Evolutionary conservation across 495 filamentous ascomycete species (phyloP).

Genomic region (Penicillium goetzii): DNA sequence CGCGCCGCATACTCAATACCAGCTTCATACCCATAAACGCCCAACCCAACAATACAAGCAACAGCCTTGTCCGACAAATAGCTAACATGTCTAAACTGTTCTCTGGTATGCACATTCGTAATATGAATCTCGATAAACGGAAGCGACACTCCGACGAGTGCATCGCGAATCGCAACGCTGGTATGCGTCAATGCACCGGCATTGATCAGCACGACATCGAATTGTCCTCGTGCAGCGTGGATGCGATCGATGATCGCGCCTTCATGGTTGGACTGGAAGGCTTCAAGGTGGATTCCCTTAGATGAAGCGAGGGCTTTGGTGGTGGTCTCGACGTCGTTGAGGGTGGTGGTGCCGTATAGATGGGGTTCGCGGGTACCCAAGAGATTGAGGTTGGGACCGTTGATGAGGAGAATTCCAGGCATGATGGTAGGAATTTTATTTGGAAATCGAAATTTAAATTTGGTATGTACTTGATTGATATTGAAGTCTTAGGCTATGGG

Average conservation of each 20-base stretch:
- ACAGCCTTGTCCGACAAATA: conserved; percentile 64
- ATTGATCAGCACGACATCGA: conserved; percentile 59
- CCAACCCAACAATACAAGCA: conserved; percentile 60
- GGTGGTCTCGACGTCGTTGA: conserved; percentile 52
- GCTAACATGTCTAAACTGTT: conserved; percentile 57
- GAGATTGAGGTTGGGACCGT: conserved; percentile 71
- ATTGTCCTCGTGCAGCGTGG: conserved; percentile 39
- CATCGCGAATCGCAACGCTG: conserved; percentile 61
- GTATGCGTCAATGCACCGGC: conserved; percentile 64
- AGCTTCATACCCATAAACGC: conserved; percentile 31
- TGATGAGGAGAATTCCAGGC: conserved; percentile 61
- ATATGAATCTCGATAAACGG: conserved; percentile 67
- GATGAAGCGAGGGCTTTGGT: conserved; percentile 38
- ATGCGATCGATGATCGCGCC: conserved; percentile 56
- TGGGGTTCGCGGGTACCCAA: conserved; percentile 64
- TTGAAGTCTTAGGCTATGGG: not conserved
- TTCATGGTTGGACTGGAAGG: conserved; percentile 62
- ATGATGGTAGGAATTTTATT: conserved; percentile 13
- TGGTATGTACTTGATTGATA: not conserved
- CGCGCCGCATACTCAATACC: conserved; percentile 9
- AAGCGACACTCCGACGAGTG: conserved; percentile 58
- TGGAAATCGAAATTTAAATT: not conserved
- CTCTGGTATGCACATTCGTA: conserved; percentile 59
- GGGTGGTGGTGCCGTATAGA: conserved; percentile 61
- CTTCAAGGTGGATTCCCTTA: conserved; percentile 36